These are phyloP conservation scores for Posidonia oceanica DNA, from an alignment of 116 monocot species.

Conservation along the genomic window DNA sequence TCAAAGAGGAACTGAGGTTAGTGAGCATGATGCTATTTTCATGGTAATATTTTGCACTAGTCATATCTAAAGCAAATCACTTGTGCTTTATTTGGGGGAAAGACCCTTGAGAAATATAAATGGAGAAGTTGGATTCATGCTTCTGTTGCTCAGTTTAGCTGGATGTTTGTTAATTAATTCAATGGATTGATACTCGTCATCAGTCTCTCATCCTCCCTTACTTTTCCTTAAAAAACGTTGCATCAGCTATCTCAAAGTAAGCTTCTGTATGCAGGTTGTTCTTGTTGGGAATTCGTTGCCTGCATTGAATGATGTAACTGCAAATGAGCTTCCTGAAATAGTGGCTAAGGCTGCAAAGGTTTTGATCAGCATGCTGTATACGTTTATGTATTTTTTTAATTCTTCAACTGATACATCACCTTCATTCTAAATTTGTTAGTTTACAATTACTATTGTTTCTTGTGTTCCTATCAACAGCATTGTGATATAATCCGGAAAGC, in stretches of 20 bases:
- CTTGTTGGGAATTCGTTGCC: slow-evolving; percentile 88
- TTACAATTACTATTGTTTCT: not conserved
- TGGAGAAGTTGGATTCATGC: too few relatives aligned
- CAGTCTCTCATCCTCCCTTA: too few relatives aligned
- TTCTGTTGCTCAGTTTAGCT: too few relatives aligned
- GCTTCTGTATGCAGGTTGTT: slow-evolving; percentile 52
- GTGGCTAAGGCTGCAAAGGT: slow-evolving; percentile 99
- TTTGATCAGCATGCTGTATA: not conserved
- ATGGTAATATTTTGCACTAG: not conserved
- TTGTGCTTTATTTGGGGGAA: too few relatives aligned
- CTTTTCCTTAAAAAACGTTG: not conserved
- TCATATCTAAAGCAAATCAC: not conserved
- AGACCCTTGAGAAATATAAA: too few relatives aligned
- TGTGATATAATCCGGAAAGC: slow-evolving; percentile 86
- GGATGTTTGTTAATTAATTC: too few relatives aligned
- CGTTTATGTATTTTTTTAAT: not conserved
- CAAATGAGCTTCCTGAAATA: slow-evolving; percentile 93
- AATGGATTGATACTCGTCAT: too few relatives aligned
- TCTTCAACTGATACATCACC: too few relatives aligned
- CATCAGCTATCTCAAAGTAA: not conserved
- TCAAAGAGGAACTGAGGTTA: slow-evolving; percentile 80
- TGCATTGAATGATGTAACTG: slow-evolving; percentile 96
- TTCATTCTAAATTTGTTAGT: not conserved
- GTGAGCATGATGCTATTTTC: not conserved
- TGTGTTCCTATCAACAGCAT: slow-evolving; percentile 31